Evolutionary conservation across 108 stramenopile genomes (phyloP), one percentile per base, ranked within the genome.

Genomic region (Cyclotella sp.): DNA sequence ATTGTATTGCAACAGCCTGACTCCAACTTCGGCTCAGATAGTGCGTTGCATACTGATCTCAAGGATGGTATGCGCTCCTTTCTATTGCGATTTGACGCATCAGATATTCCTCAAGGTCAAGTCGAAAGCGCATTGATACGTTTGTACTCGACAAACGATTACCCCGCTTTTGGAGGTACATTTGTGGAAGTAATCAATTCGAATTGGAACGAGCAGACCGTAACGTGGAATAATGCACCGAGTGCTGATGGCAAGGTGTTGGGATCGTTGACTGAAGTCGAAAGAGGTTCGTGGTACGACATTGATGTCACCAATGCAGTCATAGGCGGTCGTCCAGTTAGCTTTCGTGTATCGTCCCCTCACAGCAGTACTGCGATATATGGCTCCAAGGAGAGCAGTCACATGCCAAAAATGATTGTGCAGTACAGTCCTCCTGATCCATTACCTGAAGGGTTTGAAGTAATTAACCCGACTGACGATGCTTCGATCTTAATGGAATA

Each of bases 281-380:
- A 81, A 64, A 61, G 62, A 42, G 79, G 79, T 0, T 74, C 79
- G 27, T 81, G 79, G 79, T 81, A 81, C 52, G 73, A 81, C 28
- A 54, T 81, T 13, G 79, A 81, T 58, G 79, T 74, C 14, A 81
- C 79, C 26, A 69, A 67, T 64, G 79, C 79, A 46, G 73, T 81
- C 65, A 70, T 74, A 22, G 79, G 79, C 28, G 79, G 79, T 27
- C n/a, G 58, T 24, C 63, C 73, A 34, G 79, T 75, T 16, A 81
- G 79, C 59, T 81, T 81, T 53, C 79, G 79, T 46, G 68, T 81
- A 28, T 81, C 79, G 9, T 81, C 79, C 51, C 79, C 79, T 9
- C 73, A 81, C 43, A 69, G 67, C 49, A 75, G 73, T 47, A 61
- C 59, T 51, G 79, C 72, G 34, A 61, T 60, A 15, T 81, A 81